A percentile compares a stretch with the other conserved stretches of the same genome.
Conservation (phyloP, 2,329 filamentous ascomycete species). For the Botrytis fabae region DNA sequence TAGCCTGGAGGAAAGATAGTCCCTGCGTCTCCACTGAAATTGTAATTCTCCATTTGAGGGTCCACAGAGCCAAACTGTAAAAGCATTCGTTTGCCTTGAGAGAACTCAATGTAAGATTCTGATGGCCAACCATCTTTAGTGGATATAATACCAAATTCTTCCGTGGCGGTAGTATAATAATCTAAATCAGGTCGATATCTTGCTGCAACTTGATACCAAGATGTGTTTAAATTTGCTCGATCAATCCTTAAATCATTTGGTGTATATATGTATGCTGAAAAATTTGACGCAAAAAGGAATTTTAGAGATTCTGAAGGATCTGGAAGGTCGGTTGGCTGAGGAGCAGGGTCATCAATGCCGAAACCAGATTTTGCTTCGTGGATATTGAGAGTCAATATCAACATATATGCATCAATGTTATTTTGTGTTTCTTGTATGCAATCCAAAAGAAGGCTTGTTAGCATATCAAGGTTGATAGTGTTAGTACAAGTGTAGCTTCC, state of each 20-base stretch:
- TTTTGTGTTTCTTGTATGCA: constrained; percentile 56
- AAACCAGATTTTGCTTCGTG: constrained; percentile 53
- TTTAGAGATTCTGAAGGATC: constrained; percentile 47
- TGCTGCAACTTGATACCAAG: constrained; percentile 53
- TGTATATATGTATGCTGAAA: constrained; percentile 55
- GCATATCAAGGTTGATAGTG: constrained; percentile 50
- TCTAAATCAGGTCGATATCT: constrained; percentile 49
- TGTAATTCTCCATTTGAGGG: constrained; percentile 56
- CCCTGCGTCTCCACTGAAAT: constrained; percentile 51
- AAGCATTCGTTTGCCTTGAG: constrained; percentile 53
- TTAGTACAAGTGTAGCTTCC: constrained; percentile 58
- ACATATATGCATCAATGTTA: constrained; percentile 54
- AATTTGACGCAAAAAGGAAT: constrained; percentile 48
- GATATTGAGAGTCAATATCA: constrained; percentile 58
- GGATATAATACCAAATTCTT: constrained; percentile 41
- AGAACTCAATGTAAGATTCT: constrained; percentile 58
- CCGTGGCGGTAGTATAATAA: constrained; percentile 50
- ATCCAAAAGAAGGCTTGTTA: constrained; percentile 52
- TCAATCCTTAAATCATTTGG: constrained; percentile 51
- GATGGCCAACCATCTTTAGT: constrained; percentile 65
- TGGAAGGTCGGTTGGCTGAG: constrained; percentile 49
- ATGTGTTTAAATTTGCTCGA: constrained; percentile 55
- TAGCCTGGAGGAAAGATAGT: constrained; percentile 53
- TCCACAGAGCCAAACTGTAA: constrained; percentile 57
- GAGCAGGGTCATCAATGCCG: constrained; percentile 46